Evolutionary conservation across 129 eudicot species (phyloP), one percentile per base, ranked within the genome.

Genomic region (Flaveria bidentis): DNA sequence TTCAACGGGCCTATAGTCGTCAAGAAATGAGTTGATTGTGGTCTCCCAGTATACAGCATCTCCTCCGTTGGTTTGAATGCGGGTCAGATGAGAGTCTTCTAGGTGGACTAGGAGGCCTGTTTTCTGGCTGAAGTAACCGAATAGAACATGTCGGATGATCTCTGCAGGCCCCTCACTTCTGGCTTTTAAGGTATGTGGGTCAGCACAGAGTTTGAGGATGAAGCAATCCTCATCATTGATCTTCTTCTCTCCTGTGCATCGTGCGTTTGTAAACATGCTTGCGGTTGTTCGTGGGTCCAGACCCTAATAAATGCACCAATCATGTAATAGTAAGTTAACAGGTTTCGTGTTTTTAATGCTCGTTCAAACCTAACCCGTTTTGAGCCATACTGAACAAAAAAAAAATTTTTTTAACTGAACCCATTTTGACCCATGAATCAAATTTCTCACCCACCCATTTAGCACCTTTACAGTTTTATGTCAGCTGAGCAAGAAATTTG

Each of bases 1-100:
- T 80, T 93, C 98, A 23, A 93, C 92, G 22, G 92, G 84, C 75
- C 96, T 50, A 78, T 93, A 90, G 69, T 93, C 96, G 16, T 93
- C 97, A 0, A 93, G 86, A 65, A 81, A 90, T 26, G 98, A 93
- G 66, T 93, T 90, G 80, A 93, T 93, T 10, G 98, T 93, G 17
- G 98, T 93, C 81, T 93, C 98, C 98, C 98, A 93, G 75, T 93
- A 93, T 16, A 93, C 98, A 17, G 97, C 96, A 60, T 93, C 98
- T n/a, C 98, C 96, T 1, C 97, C 96, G 12, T 87, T 88, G 78
- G 88, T 77, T 74, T 93, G 98, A 17, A 93, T 88, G 2, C 98
- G 97, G 78, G 97, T 93, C 60, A 93, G 80, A 72, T 93, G 98
- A 61, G 97, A 90, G 83, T 93, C 98, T 79, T 93, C 98, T 30